phyloP scores from a whole-genome alignment of 495 filamentous ascomycete species.

The Darksidea phi region DNA sequence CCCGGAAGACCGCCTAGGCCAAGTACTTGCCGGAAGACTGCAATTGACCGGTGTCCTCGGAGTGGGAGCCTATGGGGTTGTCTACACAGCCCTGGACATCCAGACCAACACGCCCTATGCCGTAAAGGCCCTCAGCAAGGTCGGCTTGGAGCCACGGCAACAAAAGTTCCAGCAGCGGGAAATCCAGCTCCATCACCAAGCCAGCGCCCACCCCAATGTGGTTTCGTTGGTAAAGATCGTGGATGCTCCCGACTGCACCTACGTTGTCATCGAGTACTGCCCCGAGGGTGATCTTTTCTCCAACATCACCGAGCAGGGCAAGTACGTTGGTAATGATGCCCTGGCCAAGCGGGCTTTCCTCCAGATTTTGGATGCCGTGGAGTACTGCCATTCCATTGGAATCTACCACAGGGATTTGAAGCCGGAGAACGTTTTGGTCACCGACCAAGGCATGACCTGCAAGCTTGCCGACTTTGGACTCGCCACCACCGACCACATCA shows the following conservation, averaged over 20 bases:
- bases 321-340: conserved; percentile 88
- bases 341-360: conserved; percentile 86
- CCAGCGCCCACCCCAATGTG: conserved; percentile 86
- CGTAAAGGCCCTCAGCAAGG: conserved; percentile 95
- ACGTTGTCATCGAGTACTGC: conserved; percentile 95
- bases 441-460: conserved; percentile 79
- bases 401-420: conserved; percentile 98
- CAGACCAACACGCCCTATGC: conserved; percentile 81
- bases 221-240: conserved; percentile 93
- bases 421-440: conserved; percentile 96
- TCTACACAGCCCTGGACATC: conserved; percentile 89
- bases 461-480: conserved; percentile 98
- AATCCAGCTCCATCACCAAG: conserved; percentile 85
- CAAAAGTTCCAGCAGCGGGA: conserved; percentile 87
- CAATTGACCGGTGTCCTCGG: conserved; percentile 84
- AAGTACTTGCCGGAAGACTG: conserved; percentile 76
- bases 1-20: conserved; percentile 85
- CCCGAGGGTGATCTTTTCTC: conserved; percentile 96
- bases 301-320: conserved; percentile 91
- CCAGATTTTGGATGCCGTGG: conserved; percentile 96
- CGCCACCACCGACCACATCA: conserved; percentile 76
- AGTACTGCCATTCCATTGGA: conserved; percentile 85
- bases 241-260: conserved; percentile 89
- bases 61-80: conserved; percentile 93
- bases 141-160: conserved; percentile 82